Percentiles rank a stretch among this genome's conserved stretches.
Evolutionary conservation across 2,329 filamentous ascomycete genomes (phyloP).

Genomic region (Penicillium aurantiogriseum): DNA sequence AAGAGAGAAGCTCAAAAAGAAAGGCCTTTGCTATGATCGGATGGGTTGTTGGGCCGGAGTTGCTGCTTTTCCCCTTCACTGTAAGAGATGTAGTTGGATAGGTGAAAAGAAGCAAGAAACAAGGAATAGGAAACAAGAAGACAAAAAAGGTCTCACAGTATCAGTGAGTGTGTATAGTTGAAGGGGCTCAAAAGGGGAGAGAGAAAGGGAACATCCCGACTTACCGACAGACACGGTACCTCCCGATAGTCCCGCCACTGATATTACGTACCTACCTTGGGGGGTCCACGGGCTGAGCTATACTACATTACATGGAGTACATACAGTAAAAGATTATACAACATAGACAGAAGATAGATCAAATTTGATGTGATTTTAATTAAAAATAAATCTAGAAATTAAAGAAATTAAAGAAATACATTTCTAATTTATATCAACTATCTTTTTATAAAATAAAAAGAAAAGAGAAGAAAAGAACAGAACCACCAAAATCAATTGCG

Average conservation of each 20-base stretch:
- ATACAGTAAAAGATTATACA: too few relatives aligned
- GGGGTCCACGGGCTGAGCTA: not conserved
- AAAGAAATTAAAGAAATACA: too few relatives aligned
- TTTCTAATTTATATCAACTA: too few relatives aligned
- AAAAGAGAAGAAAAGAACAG: not conserved
- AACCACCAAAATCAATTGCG: constrained; percentile 7
- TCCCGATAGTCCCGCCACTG: constrained; percentile 19
- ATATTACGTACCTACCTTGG: constrained; percentile 1
- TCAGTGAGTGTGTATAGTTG: not conserved
- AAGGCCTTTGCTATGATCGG: not conserved
- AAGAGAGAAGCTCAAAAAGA: not conserved
- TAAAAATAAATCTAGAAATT: too few relatives aligned
- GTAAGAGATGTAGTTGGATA: not conserved
- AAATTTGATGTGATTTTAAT: not conserved
- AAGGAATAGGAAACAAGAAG: not conserved
- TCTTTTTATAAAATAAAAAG: not conserved
- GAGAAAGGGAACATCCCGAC: constrained; percentile 19
- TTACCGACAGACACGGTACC: constrained; percentile 23
- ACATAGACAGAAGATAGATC: not conserved
- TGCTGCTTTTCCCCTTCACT: not conserved
- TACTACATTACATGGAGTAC: too few relatives aligned
- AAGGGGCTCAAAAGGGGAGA: not conserved
- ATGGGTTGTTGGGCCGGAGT: not conserved
- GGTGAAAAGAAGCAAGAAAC: not conserved
- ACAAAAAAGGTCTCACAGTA: not conserved